A percentile compares a stretch with the other conserved stretches of the same genome.
Evolutionary conservation across 495 filamentous ascomycete genomes (phyloP).

Genomic region (Oidiodendron maius): DNA sequence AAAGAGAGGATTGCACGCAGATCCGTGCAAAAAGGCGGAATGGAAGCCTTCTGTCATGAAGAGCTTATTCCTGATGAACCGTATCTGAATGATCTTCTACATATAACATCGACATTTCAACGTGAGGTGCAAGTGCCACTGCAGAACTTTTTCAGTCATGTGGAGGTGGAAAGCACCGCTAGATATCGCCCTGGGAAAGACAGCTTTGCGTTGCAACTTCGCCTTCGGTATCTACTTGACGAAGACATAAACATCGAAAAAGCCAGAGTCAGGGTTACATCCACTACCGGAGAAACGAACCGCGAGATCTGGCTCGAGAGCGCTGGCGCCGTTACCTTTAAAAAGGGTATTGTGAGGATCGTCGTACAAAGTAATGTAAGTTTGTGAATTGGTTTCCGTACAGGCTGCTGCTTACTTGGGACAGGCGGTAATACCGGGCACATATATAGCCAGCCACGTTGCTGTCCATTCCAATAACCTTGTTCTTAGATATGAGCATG

Average conservation of each 20-base stretch:
- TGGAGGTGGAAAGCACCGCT: conserved; percentile 64
- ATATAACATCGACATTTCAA: conserved; percentile 53
- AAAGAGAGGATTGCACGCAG: conserved; percentile 38
- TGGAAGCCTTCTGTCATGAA: conserved; percentile 37
- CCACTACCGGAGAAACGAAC: conserved; percentile 34
- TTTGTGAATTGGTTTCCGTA: background rate
- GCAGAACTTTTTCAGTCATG: conserved; percentile 63
- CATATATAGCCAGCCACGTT: conserved; percentile 70
- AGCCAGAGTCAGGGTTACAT: conserved; percentile 59
- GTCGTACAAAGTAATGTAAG: conserved; percentile 45
- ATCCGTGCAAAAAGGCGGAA: conserved; percentile 21
- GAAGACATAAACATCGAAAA: conserved; percentile 63
- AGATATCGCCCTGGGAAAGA: conserved; percentile 67
- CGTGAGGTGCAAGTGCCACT: conserved; percentile 63
- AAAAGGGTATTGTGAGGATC: conserved; percentile 47
- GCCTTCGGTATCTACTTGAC: conserved; percentile 64
- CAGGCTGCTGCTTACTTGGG: conserved; percentile 3
- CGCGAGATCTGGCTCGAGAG: conserved; percentile 63
- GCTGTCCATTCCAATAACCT: conserved; percentile 64
- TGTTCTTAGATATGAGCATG: conserved; percentile 56
- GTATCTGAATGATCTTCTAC: conserved; percentile 60
- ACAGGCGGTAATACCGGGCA: conserved; percentile 59
- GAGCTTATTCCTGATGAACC: conserved; percentile 49
- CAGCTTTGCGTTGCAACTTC: conserved; percentile 68
- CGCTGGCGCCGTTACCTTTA: conserved; percentile 35